Evolutionary conservation across 176 grass and related monocot species (phyloP), one percentile per base, ranked within the genome.

Genomic region (Avena insularis): DNA sequence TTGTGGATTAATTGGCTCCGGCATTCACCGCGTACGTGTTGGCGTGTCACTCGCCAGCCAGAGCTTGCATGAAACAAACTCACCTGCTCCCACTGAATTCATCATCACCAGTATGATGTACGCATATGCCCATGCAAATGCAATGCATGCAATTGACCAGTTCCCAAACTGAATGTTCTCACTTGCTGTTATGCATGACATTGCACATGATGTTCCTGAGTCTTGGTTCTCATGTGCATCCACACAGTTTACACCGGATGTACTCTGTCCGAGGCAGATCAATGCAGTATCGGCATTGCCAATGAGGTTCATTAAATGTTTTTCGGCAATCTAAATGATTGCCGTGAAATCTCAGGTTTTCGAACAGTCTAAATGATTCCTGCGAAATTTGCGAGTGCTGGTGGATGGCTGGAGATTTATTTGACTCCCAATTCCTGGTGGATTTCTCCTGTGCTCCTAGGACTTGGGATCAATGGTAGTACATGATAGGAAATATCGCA

Each of bases 71-170:
- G 71, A 20, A 82, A 82, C 70, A 67, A 59, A 86, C 25, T 70
- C 57, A 86, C 71, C 88, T 83, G 88, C 84, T 63, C 88, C 83
- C 79, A 82, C 88, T 58, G 49, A 67, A 43, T 58, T 53, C 48
- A 57, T 53, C 48, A 57, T 7, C 47, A 78, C 19, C 72, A 43
- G 58, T 57, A 65, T 25, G 6, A 1, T 12, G 21, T 19, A 21
- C 38, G 83, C 63, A 66, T 66, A 66, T 64, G 61, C 23, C 36
- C 36, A 40, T 40, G 38, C 38, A 40, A 40, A 40, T 40, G 38
- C 7, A 12, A 50, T 20, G 55, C 48, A 51, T 51, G 43, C 84
- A 83, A 27, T 36, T 73, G 80, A 83, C 89, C 74, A 51, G 6
- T 83, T 87, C 84, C 40, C 51, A 23, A 74, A 67, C 82, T 66